Evolutionary conservation across 1,284 basidiomycete species (phyloP).

Genomic region (Ganoderma resinaceum): DNA sequence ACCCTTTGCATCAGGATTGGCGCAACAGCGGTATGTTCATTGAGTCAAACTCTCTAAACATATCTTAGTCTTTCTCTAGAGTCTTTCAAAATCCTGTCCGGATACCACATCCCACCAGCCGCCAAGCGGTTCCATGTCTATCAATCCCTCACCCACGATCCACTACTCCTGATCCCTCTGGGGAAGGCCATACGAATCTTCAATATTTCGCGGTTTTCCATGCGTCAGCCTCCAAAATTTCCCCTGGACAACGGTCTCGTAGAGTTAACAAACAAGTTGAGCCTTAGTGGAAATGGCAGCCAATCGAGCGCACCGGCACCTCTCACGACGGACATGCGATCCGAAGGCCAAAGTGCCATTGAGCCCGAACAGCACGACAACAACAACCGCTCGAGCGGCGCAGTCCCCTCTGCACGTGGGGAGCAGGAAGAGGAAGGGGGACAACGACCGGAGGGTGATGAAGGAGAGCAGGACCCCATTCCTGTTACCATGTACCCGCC

Average conservation of each 20-base stretch:
- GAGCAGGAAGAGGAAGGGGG: background rate
- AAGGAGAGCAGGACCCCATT: background rate
- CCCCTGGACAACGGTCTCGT: slow-evolving; percentile 30
- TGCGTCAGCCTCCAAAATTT: slow-evolving; percentile 41
- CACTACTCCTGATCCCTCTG: slow-evolving; percentile 56
- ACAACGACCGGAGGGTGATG: slow-evolving; percentile 8
- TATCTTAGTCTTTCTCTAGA: slow-evolving; percentile 41
- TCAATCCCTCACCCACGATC: slow-evolving; percentile 54
- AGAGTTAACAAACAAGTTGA: slow-evolving; percentile 29
- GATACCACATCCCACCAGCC: slow-evolving; percentile 50
- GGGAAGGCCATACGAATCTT: slow-evolving; percentile 51
- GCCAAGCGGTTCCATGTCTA: slow-evolving; percentile 52
- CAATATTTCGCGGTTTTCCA: slow-evolving; percentile 54
- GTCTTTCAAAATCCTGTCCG: slow-evolving; percentile 68
- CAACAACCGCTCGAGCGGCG: background rate
- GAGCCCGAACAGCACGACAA: background rate
- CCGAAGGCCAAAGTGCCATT: background rate
- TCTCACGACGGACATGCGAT: background rate
- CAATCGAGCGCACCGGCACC: background rate
- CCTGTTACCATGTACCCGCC: slow-evolving; percentile 17
- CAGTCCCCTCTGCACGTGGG: background rate
- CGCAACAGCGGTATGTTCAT: slow-evolving; percentile 65
- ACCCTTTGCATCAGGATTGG: slow-evolving; percentile 61
- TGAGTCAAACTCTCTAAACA: background rate
- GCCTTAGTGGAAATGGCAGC: slow-evolving; percentile 10